Conservation (phyloP, 176 grass and related monocot species). For the Tillandsia leiboldiana region DNA sequence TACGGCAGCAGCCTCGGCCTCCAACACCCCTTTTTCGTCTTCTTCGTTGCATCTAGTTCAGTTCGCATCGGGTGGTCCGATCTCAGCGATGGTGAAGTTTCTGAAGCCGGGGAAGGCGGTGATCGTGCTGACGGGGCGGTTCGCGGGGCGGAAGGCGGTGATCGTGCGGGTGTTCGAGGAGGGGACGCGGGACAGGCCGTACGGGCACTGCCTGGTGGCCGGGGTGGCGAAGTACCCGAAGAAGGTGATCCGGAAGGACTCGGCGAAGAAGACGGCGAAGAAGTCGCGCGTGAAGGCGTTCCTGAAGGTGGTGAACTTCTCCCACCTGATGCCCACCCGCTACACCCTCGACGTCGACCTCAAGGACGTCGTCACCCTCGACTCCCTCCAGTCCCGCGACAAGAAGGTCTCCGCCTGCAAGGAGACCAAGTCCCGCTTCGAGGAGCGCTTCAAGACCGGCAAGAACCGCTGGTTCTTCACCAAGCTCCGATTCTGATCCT, state of each 20-base stretch:
- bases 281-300: constrained; percentile 69
- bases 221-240: constrained; percentile 53
- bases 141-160: constrained; percentile 45
- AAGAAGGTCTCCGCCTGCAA: constrained; percentile 60
- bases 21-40: no score
- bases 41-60: no score
- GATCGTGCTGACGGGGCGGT: constrained; percentile 42
- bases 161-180: constrained; percentile 61
- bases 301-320: constrained; percentile 66
- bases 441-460: constrained; percentile 61
- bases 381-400: constrained; percentile 34
- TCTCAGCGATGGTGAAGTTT: constrained; percentile 45
- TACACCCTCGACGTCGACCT: constrained; percentile 62
- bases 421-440: constrained; percentile 40
- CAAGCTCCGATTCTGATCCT: constrained; percentile 46
- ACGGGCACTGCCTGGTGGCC: constrained; percentile 55
- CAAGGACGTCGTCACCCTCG: constrained; percentile 36
- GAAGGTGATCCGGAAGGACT: constrained; percentile 61
- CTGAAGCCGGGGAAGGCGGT: constrained; percentile 54
- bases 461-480: constrained; percentile 79
- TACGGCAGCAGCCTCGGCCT: no score
- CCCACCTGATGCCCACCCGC: constrained; percentile 64
- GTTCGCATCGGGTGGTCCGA: no score
- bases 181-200: constrained; percentile 55
- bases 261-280: constrained; percentile 57